Base-by-base conservation (phyloP, 2,329 filamentous ascomycete genomes). In the Neopestalotiopsis sp. region DNA sequence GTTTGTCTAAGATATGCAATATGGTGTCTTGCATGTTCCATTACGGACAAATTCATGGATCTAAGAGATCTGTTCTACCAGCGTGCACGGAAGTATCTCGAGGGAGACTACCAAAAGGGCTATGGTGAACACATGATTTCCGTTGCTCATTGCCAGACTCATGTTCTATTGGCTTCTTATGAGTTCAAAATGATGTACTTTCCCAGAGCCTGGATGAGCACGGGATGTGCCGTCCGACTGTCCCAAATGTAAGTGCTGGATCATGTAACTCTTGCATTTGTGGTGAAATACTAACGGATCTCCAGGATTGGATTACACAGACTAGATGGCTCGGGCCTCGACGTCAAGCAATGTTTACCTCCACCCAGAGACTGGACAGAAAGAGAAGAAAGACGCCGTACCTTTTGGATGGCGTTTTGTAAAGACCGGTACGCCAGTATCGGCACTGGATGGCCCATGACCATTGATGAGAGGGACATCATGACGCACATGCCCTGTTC, bases 161-260 rank as follows among this genome's bases (percentile, higher is more conserved):
- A 97, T 87, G 85, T 90, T 32, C 83, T 98, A 24, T 86, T 97
- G 62, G 89, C 91, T 5, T 90, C 88, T 0, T 98, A 97, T 75
- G 96, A 99, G 79, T 98, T 98, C 85, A 97, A 95, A 82, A 92
- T 93, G 87, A 97, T 98, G 93, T 97, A 94, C 79, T 98, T 98
- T 74, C 95, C 96, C 1, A 87, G 96, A 73, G 96, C 96, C 0
- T 98, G 96, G 96, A 90, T 97, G 83, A 98, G 93, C 73, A 92
- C 93, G 2, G 96, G 95, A 28, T 87, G 93, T 70, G 92, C 92
- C 4, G 89, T 92, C n/a, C 89, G 95, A 65, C 81, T 98, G 67
- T 89, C 89, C 65, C 92, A 97, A 76, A 98, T 98, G 95, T 90
- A 78, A 79, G 87, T 79, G 24, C 32, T 24, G 9, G 10, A 12